phyloP scores from a whole-genome alignment of 257 asterid species.

The Solanum sejunctum region DNA sequence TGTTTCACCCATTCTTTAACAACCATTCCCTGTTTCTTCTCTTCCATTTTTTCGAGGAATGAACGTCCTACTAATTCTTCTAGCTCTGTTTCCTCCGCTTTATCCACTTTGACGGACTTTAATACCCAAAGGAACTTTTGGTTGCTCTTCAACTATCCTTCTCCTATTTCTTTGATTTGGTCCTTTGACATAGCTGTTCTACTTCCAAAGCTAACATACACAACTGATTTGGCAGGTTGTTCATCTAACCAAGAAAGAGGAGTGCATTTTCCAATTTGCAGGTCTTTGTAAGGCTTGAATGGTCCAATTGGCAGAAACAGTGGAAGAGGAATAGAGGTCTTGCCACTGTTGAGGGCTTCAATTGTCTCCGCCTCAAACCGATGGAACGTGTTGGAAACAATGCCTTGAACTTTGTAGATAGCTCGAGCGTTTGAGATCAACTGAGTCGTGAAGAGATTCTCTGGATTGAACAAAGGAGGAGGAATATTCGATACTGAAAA shows the following conservation, averaged over 20 bases:
- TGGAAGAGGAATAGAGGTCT: constrained; percentile 1
- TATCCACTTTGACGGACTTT: neutral
- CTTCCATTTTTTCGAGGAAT: neutral
- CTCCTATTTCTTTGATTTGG: constrained; percentile 12
- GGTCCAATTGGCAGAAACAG: constrained; percentile 32
- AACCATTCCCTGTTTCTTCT: constrained; percentile 1
- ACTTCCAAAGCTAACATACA: constrained; percentile 21
- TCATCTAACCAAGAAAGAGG: constrained; percentile 19
- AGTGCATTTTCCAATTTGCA: neutral
- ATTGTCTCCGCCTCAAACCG: constrained; percentile 27
- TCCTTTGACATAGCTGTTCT: constrained; percentile 12
- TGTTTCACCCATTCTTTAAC: constrained; percentile 11
- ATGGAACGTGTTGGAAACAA: constrained; percentile 22
- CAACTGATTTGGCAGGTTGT: constrained; percentile 18
- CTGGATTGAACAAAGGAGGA: constrained; percentile 13
- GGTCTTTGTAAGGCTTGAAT: constrained; percentile 4
- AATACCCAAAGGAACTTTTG: constrained; percentile 19
- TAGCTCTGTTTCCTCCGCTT: neutral
- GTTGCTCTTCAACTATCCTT: constrained; percentile 13
- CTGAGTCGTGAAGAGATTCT: constrained; percentile 5
- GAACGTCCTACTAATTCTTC: constrained; percentile 1
- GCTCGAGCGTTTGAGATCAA: constrained; percentile 18
- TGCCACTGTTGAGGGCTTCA: constrained; percentile 9
- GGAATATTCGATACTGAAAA: constrained; percentile 22
- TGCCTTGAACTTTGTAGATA: constrained; percentile 17